Conservation (phyloP, 2,329 filamentous ascomycete species). For the Fusarium sp. region DNA sequence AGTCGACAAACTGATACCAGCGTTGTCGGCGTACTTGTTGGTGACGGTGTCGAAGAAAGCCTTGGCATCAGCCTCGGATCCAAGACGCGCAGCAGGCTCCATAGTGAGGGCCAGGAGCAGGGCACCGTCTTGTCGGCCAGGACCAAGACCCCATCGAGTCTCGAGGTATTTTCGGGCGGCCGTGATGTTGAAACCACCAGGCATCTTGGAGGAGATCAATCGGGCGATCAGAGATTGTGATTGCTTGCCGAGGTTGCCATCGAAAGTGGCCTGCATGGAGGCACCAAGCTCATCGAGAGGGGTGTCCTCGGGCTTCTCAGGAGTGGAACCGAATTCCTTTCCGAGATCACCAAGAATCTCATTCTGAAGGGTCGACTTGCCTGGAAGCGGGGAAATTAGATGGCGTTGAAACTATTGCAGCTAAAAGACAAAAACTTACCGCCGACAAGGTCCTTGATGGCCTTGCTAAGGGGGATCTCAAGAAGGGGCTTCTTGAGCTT, state of each 20-base stretch:
- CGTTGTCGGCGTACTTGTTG: slow-evolving; percentile 87
- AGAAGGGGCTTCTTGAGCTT: slow-evolving; percentile 95
- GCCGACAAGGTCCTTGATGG: slow-evolving; percentile 98
- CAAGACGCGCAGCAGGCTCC: slow-evolving; percentile 89
- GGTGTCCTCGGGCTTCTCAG: slow-evolving; percentile 97
- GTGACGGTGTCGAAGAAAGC: slow-evolving; percentile 88
- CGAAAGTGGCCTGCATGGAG: slow-evolving; percentile 98
- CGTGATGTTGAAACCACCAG: slow-evolving; percentile 98
- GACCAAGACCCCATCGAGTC: slow-evolving; percentile 87
- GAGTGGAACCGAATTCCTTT: slow-evolving; percentile 98
- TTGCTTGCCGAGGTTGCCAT: slow-evolving; percentile 97
- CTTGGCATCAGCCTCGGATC: slow-evolving; percentile 91
- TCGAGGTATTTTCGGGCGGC: slow-evolving; percentile 94
- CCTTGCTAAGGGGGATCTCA: slow-evolving; percentile 93
- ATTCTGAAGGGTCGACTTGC: slow-evolving; percentile 98
- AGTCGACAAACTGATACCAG: slow-evolving; percentile 85
- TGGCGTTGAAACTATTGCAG: neutral
- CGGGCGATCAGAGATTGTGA: slow-evolving; percentile 92
- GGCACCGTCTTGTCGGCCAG: slow-evolving; percentile 91
- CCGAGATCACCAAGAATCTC: slow-evolving; percentile 97
- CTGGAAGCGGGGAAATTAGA: slow-evolving; percentile 56
- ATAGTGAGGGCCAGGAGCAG: slow-evolving; percentile 90
- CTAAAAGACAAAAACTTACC: slow-evolving; percentile 67
- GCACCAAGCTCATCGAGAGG: slow-evolving; percentile 95
- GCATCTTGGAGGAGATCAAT: slow-evolving; percentile 99